Conservation (phyloP, 164 flowering plant genomes). For the Hamamelis virginiana region DNA sequence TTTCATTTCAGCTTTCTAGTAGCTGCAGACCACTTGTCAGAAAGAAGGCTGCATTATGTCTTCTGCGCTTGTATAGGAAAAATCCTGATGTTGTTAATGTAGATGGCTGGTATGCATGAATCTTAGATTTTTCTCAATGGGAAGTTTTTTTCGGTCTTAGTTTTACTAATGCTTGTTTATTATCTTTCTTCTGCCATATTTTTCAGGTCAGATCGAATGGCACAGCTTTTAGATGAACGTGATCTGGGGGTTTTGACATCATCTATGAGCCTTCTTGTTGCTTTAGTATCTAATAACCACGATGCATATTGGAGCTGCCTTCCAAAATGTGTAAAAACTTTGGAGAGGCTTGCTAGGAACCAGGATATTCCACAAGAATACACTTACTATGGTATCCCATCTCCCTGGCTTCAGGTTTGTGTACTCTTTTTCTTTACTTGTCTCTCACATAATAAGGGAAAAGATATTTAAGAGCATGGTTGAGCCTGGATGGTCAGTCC, state of each 20-base stretch:
- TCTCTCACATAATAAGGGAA: neutral
- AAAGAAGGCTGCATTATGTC: constrained; percentile 95
- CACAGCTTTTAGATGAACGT: constrained; percentile 98
- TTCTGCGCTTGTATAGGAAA: constrained; percentile 86
- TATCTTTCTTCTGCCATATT: constrained; percentile 11
- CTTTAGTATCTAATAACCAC: constrained; percentile 88
- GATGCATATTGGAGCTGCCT: constrained; percentile 95
- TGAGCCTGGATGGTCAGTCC: neutral
- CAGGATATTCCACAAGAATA: constrained; percentile 97
- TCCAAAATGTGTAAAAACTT: constrained; percentile 90
- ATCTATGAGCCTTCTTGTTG: constrained; percentile 98
- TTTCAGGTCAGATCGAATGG: constrained; percentile 95
- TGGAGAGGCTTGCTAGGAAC: constrained; percentile 95
- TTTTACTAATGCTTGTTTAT: neutral
- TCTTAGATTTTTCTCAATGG: neutral
- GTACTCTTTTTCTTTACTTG: constrained; percentile 7
- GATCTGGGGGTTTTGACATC: constrained; percentile 97
- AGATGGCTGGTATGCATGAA: constrained; percentile 82
- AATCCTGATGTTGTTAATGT: constrained; percentile 98
- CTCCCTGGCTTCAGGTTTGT: constrained; percentile 99
- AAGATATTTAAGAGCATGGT: neutral
- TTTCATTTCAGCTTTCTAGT: constrained; percentile 69
- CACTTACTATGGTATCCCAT: constrained; percentile 97
- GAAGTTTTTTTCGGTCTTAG: neutral
- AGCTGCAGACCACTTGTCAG: constrained; percentile 98